These are phyloP conservation scores for Suillus subalutaceus DNA, from an alignment of 768 basidiomycete genomes.

Conservation along the genomic window DNA sequence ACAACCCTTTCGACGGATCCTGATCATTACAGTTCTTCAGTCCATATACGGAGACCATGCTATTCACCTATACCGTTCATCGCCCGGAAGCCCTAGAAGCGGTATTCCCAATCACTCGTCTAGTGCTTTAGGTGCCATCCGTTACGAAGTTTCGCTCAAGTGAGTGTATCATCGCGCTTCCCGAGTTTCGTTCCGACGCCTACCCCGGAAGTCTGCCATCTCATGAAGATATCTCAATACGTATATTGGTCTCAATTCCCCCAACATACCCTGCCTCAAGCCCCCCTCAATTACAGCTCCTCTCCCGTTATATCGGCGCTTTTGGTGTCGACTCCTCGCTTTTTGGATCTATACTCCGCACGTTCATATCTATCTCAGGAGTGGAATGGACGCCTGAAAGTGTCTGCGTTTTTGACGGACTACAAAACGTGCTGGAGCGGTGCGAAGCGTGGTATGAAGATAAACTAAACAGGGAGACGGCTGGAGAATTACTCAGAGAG, in stretches of 20 bases:
- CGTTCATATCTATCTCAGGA: conserved; percentile 76
- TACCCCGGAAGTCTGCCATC: conserved; percentile 49
- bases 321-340: conserved; percentile 74
- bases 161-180: conserved; percentile 38
- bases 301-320: conserved; percentile 81
- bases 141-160: conserved; percentile 69
- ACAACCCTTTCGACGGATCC: conserved; percentile 11
- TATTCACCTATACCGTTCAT: conserved; percentile 59
- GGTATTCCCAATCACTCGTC: conserved; percentile 21
- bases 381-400: conserved; percentile 76
- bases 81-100: conserved; percentile 20
- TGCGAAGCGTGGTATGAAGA: conserved; percentile 74
- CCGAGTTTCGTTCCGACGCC: not conserved
- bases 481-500: conserved; percentile 57
- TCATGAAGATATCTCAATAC: conserved; percentile 53
- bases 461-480: conserved; percentile 57
- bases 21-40: conserved; percentile 58
- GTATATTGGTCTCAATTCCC: conserved; percentile 61
- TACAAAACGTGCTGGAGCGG: conserved; percentile 72
- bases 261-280: conserved; percentile 63
- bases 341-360: conserved; percentile 78
- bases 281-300: conserved; percentile 82
- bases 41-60: conserved; percentile 80
- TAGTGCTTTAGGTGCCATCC: conserved; percentile 41
- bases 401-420: conserved; percentile 86